phyloP scores from a whole-genome alignment of 148 eudicot species.

The Spergularia marina region DNA sequence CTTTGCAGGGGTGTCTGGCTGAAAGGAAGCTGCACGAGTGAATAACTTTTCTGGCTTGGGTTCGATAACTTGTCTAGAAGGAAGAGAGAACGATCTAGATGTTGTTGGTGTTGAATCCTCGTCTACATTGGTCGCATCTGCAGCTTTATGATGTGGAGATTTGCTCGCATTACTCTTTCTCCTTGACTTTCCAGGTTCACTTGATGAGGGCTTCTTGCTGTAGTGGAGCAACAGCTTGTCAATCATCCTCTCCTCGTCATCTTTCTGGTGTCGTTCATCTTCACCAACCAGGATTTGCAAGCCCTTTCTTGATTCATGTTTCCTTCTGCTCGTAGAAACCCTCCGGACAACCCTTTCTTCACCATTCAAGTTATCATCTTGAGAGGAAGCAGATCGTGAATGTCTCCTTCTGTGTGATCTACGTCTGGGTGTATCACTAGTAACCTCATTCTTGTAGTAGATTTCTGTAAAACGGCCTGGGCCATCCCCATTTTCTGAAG shows the following conservation, averaged over 20 bases:
- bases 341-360: constrained; percentile 50
- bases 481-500: constrained; percentile 17
- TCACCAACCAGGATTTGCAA: constrained; percentile 64
- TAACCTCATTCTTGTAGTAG: constrained; percentile 37
- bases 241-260: constrained; percentile 73
- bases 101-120: constrained; percentile 37
- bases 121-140: constrained; percentile 15
- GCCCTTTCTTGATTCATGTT: constrained; percentile 65
- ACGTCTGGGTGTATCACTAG: constrained; percentile 47
- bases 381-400: constrained; percentile 38
- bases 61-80: constrained; percentile 41
- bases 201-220: constrained; percentile 60
- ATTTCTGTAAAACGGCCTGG: constrained; percentile 37
- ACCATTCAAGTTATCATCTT: constrained; percentile 28
- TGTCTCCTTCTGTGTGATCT: constrained; percentile 64
- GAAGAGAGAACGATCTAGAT: constrained; percentile 71
- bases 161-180: constrained; percentile 36
- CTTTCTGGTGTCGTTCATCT: constrained; percentile 40
- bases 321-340: constrained; percentile 73
- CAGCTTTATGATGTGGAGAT: constrained; percentile 28
- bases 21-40: constrained; percentile 73
- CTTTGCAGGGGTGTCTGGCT: constrained; percentile 62
- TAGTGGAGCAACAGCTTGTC: constrained; percentile 83
- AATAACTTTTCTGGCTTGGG: constrained; percentile 53
- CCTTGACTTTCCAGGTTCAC: constrained; percentile 45